phyloP scores from a whole-genome alignment of 73 alveolate genomes.

The Paraurostyla sp. region DNA sequence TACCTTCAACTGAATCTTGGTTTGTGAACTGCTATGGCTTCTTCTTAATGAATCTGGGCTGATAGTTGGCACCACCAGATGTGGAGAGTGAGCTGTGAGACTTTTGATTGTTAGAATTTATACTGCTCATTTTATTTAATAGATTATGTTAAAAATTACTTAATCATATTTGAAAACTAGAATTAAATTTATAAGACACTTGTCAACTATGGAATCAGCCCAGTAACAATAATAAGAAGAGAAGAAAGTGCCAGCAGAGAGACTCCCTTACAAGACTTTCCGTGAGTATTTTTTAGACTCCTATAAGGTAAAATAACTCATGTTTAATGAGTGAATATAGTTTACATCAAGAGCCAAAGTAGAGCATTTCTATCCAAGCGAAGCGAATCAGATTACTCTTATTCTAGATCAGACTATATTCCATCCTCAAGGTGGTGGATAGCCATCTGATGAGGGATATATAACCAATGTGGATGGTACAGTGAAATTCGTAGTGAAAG shows the following conservation, averaged over 20 bases:
- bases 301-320: conserved; percentile 38
- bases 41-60: conserved; percentile 47
- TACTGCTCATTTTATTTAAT: background rate
- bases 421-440: conserved; percentile 98
- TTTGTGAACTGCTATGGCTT: conserved; percentile 18
- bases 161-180: background rate
- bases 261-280: background rate
- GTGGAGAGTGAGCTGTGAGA: background rate
- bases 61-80: background rate
- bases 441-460: conserved; percentile 93
- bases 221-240: too few species aligned
- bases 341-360: conserved; percentile 36
- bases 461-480: conserved; percentile 67
- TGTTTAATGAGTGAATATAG: background rate
- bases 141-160: background rate
- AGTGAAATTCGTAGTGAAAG: conserved; percentile 53
- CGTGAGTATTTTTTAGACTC: conserved; percentile 44
- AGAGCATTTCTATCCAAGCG: background rate
- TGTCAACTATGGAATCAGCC: background rate
- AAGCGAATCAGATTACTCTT: conserved; percentile 55
- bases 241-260: too few species aligned
- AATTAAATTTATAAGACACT: background rate
- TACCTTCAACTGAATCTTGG: conserved; percentile 30
- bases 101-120: background rate
- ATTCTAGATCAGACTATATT: conserved; percentile 83